A percentile compares a stretch with the other conserved stretches of the same genome.
Conservation (phyloP, 2,329 filamentous ascomycete genomes). For the Talaromyces sp. region DNA sequence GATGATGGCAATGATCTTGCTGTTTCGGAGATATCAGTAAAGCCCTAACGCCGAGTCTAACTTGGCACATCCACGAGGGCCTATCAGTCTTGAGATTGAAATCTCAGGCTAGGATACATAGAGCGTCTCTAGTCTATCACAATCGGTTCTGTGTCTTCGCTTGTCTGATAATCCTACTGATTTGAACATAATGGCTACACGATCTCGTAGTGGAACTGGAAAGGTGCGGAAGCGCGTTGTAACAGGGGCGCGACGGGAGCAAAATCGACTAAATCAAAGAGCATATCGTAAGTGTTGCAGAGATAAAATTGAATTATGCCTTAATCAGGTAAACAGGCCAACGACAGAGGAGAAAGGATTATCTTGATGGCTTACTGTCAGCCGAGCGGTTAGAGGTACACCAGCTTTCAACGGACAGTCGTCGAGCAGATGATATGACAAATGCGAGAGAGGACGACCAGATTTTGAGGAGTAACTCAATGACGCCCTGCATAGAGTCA, state of each 20-base stretch:
- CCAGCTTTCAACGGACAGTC: not conserved
- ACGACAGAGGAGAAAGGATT: not conserved
- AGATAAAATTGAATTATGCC: not conserved
- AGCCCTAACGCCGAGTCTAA: not conserved
- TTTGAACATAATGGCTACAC: not conserved
- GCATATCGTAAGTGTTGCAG: conserved; percentile 31
- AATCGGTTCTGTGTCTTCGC: not conserved
- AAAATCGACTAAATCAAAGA: conserved; percentile 38
- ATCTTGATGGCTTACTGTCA: not conserved
- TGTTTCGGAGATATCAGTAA: not conserved
- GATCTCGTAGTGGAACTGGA: not conserved
- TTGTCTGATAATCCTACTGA: not conserved
- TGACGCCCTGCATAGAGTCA: not conserved
- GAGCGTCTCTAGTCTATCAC: not conserved
- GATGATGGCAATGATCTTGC: not conserved
- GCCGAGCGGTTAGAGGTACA: not conserved
- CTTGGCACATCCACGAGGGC: not conserved
- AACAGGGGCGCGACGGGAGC: conserved; percentile 37
- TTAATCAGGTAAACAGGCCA: not conserved
- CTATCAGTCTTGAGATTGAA: not conserved
- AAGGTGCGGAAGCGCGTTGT: conserved; percentile 30
- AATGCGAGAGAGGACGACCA: not conserved
- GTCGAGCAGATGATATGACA: not conserved
- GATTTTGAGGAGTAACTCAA: not conserved
- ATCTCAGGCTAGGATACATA: not conserved